Conservation (phyloP, 2,329 filamentous ascomycete genomes). For the Sporothrix inflata region DNA sequence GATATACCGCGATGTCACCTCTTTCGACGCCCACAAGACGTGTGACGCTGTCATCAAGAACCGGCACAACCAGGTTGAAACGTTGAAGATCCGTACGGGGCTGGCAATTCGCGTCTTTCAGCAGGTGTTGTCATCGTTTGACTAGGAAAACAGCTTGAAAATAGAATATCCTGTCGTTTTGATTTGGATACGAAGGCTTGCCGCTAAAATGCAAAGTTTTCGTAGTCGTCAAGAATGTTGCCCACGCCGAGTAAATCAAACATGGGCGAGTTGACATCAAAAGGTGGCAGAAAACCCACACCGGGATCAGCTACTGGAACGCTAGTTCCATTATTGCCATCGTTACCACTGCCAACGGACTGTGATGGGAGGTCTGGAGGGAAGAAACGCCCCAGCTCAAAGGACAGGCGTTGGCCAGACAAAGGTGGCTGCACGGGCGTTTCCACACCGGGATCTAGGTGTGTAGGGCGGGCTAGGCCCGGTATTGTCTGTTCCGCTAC, state of each 20-base stretch:
- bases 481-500: not conserved
- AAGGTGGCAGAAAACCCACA: not conserved
- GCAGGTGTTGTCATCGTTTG: not conserved
- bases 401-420: conserved; percentile 5
- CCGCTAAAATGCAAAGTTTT: conserved; percentile 16
- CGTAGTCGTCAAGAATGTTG: conserved; percentile 21
- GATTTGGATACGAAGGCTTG: too few relatives aligned
- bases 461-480: not conserved
- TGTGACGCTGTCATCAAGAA: not conserved
- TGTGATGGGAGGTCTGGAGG: not conserved
- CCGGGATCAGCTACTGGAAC: not conserved
- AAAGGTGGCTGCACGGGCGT: not conserved
- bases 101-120: not conserved
- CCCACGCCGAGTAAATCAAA: not conserved
- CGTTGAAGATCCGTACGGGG: not conserved
- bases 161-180: too few relatives aligned
- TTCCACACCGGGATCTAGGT: not conserved
- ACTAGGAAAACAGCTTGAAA: not conserved
- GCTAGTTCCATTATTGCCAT: not conserved
- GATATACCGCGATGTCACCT: not conserved
- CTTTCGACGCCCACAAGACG: not conserved
- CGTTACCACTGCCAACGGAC: not conserved
- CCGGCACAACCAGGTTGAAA: not conserved
- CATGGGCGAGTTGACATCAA: conserved; percentile 20
- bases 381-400: not conserved